Evolutionary conservation across 768 basidiomycete genomes (phyloP).

Genomic region (Kwoniella dendrophila): DNA sequence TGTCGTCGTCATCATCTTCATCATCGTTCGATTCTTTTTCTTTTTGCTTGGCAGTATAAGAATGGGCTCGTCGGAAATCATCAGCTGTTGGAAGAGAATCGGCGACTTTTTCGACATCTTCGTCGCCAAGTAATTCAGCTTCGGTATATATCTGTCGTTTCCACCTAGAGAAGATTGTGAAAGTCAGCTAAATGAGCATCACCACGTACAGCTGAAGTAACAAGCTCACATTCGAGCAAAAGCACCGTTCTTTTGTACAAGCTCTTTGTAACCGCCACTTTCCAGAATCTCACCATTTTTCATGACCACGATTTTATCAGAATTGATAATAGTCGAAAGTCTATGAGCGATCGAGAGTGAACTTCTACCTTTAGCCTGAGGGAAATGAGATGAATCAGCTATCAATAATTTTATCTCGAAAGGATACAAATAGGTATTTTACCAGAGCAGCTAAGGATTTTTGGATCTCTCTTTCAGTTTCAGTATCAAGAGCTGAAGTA

Average conservation of each 20-base stretch:
- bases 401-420: neutral
- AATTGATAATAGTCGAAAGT: constrained; percentile 63
- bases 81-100: constrained; percentile 7
- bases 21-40: neutral
- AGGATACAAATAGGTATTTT: neutral
- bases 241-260: constrained; percentile 66
- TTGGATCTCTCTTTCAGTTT: constrained; percentile 87
- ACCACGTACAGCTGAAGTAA: neutral
- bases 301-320: constrained; percentile 82
- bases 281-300: constrained; percentile 88
- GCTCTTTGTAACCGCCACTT: constrained; percentile 66
- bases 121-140: constrained; percentile 57
- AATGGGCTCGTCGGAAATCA: constrained; percentile 11
- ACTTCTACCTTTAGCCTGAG: constrained; percentile 64
- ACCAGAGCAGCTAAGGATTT: constrained; percentile 75
- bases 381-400: neutral
- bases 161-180: constrained; percentile 69
- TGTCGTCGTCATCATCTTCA: constrained; percentile 5
- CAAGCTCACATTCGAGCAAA: constrained; percentile 43
- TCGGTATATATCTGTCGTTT: constrained; percentile 74
- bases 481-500: constrained; percentile 74
- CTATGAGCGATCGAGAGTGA: constrained; percentile 80
- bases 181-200: neutral
- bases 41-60: constrained; percentile 1
- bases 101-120: constrained; percentile 27